Base-by-base conservation (phyloP, 495 filamentous ascomycete species). In the Penicillium cosmopolitanum region DNA sequence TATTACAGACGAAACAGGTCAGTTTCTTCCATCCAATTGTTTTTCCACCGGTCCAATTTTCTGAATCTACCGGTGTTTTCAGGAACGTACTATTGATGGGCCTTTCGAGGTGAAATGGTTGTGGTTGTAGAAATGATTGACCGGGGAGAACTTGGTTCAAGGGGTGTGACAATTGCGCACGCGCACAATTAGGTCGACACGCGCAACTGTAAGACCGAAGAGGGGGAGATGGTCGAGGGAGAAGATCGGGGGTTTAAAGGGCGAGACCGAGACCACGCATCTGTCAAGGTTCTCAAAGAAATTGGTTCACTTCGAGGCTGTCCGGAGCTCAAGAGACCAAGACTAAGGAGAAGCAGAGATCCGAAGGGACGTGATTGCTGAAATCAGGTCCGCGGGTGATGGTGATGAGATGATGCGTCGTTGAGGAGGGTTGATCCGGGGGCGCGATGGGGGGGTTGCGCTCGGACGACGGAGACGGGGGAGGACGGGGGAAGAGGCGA, bases 181-280 rank as follows among this genome's bases (percentile, higher is more conserved):
- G 56, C 58, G 57, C 59, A 63, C 53, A 63, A 48, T 36, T 46
- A 18, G 53, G 54, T 51, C 60, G 51, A 55, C 61, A 59, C 67
- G 53, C 8, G 42, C 6, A 12, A 60, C 23, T 16, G 28, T 31
- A 31, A 31, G 28, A 52, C 18, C 25, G 42, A 55, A 46, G 47
- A 40, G n/a, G 43, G 40, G 33, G 44, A 34, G 50, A 15, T 59
- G 51, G 43, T 48, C 34, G 52, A 47, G 36, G 23, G 35, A 43
- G 50, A 11, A 40, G 55, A 47, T 31, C 23, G 21, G 31, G 31
- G 16, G 21, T 34, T 44, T 48, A 60, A 35, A 59, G 47, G 57
- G 42, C 42, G 34, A 52, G 36, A 35, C 35, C 50, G 34, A 52
- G 36, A 35, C 35, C 50, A n/a, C 51, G 57, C 56, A 62, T 59